These are phyloP conservation scores for Carex arenaria DNA, from an alignment of 202 grass and related monocot genomes.

Conservation along the genomic window DNA sequence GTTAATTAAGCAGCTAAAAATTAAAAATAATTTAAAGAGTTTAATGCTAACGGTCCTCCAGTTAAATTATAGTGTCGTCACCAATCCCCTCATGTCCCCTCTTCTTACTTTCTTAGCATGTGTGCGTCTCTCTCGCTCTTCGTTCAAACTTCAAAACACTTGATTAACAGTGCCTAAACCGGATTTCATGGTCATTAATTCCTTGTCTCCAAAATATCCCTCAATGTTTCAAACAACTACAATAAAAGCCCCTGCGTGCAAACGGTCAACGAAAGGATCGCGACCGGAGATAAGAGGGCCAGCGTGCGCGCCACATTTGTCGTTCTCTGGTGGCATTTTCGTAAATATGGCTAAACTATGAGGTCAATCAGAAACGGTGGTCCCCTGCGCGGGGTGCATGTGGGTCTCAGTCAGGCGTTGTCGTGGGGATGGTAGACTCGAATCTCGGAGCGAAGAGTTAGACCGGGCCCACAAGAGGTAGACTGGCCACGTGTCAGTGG, in stretches of 20 bases:
- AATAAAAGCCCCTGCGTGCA: not conserved
- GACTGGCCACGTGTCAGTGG: not conserved
- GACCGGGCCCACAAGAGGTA: not conserved
- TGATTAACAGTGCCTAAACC: not conserved
- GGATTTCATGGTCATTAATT: slow-evolving; percentile 1
- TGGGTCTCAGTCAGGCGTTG: slow-evolving; percentile 33
- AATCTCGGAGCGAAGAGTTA: slow-evolving; percentile 18
- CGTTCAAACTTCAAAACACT: not conserved
- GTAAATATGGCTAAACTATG: not conserved
- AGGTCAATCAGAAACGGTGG: not conserved
- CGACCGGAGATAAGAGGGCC: not conserved
- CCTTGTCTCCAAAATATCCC: not conserved
- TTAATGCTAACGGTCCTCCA: not conserved
- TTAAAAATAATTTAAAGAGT: not conserved
- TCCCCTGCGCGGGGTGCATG: slow-evolving; percentile 15
- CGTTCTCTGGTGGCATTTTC: not conserved
- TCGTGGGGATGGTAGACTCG: slow-evolving; percentile 24
- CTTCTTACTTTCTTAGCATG: not conserved
- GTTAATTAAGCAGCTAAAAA: not conserved
- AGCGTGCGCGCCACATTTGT: slow-evolving; percentile 19
- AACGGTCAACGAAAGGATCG: slow-evolving; percentile 15
- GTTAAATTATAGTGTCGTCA: no score
- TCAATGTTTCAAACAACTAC: not conserved
- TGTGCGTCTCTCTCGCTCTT: not conserved
- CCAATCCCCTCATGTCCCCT: not conserved